Base-by-base conservation (phyloP, 805 yeast species). In the Metschnikowia borealis region DNA sequence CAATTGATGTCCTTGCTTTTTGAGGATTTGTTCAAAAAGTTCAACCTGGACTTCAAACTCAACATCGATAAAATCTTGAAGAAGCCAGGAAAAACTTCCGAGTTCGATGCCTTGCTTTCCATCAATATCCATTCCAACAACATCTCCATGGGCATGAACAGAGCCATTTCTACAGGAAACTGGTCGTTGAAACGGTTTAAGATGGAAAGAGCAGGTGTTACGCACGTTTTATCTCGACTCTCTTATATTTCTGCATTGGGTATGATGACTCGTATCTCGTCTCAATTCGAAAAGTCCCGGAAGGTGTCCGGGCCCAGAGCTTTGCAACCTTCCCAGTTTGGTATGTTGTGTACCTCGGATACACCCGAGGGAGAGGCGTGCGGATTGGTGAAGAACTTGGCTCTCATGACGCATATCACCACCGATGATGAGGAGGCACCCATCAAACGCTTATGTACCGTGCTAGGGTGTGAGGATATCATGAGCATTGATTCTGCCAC, bases 301-400 rank as follows among this genome's bases (percentile, higher is more conserved):
- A 94, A 94, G 68, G 99, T 94, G 38, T 88, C 96, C 1, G 99
- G 99, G 40, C 99, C 99, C 46, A 87, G 99, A 79, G 97, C 99
- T 14, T 78, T 94, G 57, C 99, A 94, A 69, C 99, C 99, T 10
- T 94, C 99, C 1, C 99, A 94, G 73, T 94, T 94, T 68, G 99
- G 99, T 66, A 94, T 94, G 98, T 77, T 94, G 53, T 94, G 99
- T 77, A 89, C 98, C 6, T 88, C 98, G 0, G 99, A 94, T 79
- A 94, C 99, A 0, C 99, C 99, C 1, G 99, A 94, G 79, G 99
- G 99, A 78, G 99, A 94, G 71, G 99, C 99, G 0, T 94, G 99
- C 82, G 99, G 99, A 64, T 79, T 94, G 68, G 99, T 94, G 35
- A 94, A 94, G 71, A 94, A 94, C 65, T 75, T 94, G 67, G 99